Evolutionary conservation across 768 basidiomycete genomes (phyloP).

Genomic region (Sistotremastrum niveocremeum): DNA sequence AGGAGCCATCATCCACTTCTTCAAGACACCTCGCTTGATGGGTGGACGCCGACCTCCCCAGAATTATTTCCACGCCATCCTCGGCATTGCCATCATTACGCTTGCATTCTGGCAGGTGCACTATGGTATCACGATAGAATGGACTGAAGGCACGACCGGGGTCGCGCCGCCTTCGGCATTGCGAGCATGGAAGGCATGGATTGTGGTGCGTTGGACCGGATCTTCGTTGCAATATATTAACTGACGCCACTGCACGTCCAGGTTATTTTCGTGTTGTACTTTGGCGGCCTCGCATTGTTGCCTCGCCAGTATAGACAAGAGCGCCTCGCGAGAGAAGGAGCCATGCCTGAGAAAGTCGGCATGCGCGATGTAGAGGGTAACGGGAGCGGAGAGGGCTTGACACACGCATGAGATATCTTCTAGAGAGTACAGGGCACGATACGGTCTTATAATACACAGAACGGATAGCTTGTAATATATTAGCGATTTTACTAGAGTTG

Average conservation of each 20-base stretch:
- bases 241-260: slow-evolving; percentile 1
- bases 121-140: slow-evolving; percentile 5
- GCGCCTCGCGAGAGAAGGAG: slow-evolving; percentile 1
- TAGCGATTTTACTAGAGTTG: no score
- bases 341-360: background rate
- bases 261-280: slow-evolving; percentile 18
- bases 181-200: slow-evolving; percentile 9
- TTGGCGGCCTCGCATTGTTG: slow-evolving; percentile 15
- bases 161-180: slow-evolving; percentile 5
- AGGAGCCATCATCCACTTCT: slow-evolving; percentile 37
- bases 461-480: no score
- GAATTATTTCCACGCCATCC: slow-evolving; percentile 27
- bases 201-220: slow-evolving; percentile 8
- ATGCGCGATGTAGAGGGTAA: background rate
- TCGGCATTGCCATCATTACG: slow-evolving; percentile 41
- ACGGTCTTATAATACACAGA: no score
- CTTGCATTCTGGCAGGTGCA: slow-evolving; percentile 29
- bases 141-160: slow-evolving; percentile 7
- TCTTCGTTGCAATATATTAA: no score
- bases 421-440: no score
- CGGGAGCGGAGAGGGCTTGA: background rate
- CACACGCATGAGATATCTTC: no score
- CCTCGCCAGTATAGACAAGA: slow-evolving; percentile 20
- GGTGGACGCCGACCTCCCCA: slow-evolving; percentile 30
- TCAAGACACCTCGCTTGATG: slow-evolving; percentile 30